Evolutionary conservation across 2,329 filamentous ascomycete genomes (phyloP).

Genomic region (Helminthosporium solani): DNA sequence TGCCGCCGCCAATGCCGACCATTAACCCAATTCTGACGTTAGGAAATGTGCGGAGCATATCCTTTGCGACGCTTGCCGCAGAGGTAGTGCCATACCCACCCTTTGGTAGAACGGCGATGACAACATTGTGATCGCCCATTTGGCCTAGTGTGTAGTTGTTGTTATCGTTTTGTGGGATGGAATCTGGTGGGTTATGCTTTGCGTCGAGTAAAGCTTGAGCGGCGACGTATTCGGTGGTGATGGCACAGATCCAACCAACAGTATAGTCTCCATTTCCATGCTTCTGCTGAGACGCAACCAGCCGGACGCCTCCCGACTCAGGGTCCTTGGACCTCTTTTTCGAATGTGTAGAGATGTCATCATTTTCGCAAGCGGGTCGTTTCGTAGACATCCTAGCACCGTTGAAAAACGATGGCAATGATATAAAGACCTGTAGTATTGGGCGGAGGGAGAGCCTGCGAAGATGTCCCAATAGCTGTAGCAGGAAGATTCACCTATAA

Average conservation of each 20-base stretch:
- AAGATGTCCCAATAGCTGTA: too few species aligned
- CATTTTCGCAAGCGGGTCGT: too few species aligned
- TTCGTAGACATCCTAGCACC: too few species aligned
- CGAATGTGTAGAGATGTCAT: too few species aligned
- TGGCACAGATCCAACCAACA: conserved; percentile 38
- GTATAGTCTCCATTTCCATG: conserved; percentile 33
- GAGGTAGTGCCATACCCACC: conserved; percentile 26
- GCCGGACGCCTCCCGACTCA: too few species aligned
- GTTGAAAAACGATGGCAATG: too few species aligned
- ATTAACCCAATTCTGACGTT: conserved; percentile 21
- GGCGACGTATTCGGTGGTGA: conserved; percentile 34
- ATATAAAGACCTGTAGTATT: too few species aligned
- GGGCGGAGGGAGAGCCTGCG: too few species aligned
- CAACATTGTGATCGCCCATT: conserved; percentile 27
- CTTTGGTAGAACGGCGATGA: conserved; percentile 24
- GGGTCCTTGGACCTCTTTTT: too few species aligned
- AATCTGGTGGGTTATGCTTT: conserved; percentile 16
- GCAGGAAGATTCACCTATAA: too few species aligned
- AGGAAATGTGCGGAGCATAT: conserved; percentile 29
- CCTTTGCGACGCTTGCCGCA: conserved; percentile 29
- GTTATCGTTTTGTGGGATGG: conserved; percentile 1
- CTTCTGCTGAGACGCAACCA: too few species aligned
- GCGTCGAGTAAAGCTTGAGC: conserved; percentile 33
- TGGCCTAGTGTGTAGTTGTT: conserved; percentile 18
- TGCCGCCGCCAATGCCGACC: conserved; percentile 34